phyloP scores from a whole-genome alignment of 2,329 filamentous ascomycete genomes.

The Fusarium sp. region DNA sequence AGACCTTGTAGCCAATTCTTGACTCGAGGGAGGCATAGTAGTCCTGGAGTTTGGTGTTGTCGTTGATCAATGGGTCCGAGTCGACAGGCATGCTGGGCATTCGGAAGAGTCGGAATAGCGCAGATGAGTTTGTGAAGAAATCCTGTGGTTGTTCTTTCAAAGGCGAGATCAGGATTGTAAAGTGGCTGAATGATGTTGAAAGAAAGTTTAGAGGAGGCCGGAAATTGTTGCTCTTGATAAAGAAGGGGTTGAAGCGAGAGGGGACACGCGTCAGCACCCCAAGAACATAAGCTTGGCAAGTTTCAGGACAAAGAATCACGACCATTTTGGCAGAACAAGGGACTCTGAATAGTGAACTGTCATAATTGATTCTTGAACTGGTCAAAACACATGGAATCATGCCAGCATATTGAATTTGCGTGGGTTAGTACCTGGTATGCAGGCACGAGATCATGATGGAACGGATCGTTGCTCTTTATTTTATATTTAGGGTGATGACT shows the following conservation, averaged over 20 bases:
- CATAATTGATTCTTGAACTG: not conserved
- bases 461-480: not conserved
- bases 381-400: not conserved
- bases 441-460: not conserved
- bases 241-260: not conserved
- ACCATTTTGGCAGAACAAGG: not conserved
- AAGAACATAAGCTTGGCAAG: not conserved
- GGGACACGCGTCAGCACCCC: not conserved
- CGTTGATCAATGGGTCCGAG: constrained; percentile 50
- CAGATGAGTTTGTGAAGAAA: not conserved
- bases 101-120: not conserved
- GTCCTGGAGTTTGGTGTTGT: constrained; percentile 54
- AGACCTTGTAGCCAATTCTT: constrained; percentile 54
- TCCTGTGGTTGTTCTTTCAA: not conserved
- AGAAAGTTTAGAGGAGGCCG: not conserved
- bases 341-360: not conserved
- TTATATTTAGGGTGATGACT: not conserved
- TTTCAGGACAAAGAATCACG: not conserved
- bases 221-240: not conserved
- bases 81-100: not conserved
- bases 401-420: not conserved
- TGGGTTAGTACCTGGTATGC: not conserved
- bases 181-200: not conserved
- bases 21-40: constrained; percentile 62
- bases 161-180: not conserved